Evolutionary conservation across 116 monocot species (phyloP), one percentile per base, ranked within the genome.

Genomic region (Papilionanthe hybrid): DNA sequence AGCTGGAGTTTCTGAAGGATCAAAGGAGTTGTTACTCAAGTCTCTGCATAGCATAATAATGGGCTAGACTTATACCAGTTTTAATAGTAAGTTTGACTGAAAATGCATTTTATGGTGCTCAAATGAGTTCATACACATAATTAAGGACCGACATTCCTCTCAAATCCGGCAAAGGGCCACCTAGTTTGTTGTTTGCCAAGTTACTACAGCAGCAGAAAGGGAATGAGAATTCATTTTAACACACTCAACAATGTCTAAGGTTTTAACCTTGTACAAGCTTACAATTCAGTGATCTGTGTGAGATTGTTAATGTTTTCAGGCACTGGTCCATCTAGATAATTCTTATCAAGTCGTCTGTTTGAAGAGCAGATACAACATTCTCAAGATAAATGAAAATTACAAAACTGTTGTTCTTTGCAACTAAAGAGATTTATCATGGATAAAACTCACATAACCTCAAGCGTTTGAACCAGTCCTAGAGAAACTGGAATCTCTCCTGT

Each of bases 1-100:
- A 12, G 65, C 28, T n/a, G 86, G 89, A 37, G 56, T 47, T 72
- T 81, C 79, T 42, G 89, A 86, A 55, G 78, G 65, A 4, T 77
- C 77, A 86, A 89, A 89, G 50, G 75, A 72, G 73, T 89, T 89
- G 63, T 89, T 86, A 65, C 89, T 89, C 66, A 89, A 68, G 68
- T 86, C 86, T 47, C 89, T 89, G 78, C 4, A 50, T 32, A 67
- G 9, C 42, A 44, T 22, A 13, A n/a, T 23, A 73, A 50, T 5
- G 60, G 57, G 8, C 42, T 9, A 42, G 8, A 77, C 9, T 28
- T 77, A 77, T 10, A 77, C 22, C 25, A 27, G 9, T 25, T 23
- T 53, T 53, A 65, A 65, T 25, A 41, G 37, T 71, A 41, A 32
- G 32, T 41, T 12, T 41, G 17, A 53, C 19, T 25, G 15, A 60